Conservation (phyloP, 768 basidiomycete species). For the Phallus indusiatus region DNA sequence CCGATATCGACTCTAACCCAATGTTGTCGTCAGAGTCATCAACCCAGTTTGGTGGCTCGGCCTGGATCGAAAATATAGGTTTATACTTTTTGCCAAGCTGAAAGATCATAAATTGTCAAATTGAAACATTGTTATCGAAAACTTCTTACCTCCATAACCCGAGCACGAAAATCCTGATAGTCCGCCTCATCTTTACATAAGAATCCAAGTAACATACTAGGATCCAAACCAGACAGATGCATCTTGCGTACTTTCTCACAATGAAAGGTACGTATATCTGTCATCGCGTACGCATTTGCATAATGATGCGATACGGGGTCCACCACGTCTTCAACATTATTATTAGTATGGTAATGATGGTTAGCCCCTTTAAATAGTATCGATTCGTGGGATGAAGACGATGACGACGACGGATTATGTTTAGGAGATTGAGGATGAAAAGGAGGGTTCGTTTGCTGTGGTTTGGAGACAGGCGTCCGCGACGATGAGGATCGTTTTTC, state of each 20-base stretch:
- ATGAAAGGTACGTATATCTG: constrained; percentile 84
- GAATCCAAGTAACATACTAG: constrained; percentile 96
- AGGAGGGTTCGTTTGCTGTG: neutral
- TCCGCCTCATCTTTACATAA: constrained; percentile 74
- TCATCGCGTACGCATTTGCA: constrained; percentile 57
- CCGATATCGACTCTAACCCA: constrained; percentile 78
- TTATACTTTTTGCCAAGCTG: constrained; percentile 39
- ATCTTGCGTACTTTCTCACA: constrained; percentile 96
- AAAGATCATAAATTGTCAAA: neutral
- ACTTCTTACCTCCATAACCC: constrained; percentile 60
- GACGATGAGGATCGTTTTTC: neutral
- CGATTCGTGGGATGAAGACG: constrained; percentile 4
- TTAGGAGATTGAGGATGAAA: neutral
- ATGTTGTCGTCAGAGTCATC: constrained; percentile 63
- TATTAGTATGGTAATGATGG: no score
- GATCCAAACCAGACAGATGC: constrained; percentile 82
- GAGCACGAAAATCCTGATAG: constrained; percentile 69
- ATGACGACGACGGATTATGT: neutral
- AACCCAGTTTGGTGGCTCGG: constrained; percentile 77
- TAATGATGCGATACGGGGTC: constrained; percentile 53
- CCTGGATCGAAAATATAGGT: constrained; percentile 77
- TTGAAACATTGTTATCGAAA: neutral
- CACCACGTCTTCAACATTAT: constrained; percentile 18
- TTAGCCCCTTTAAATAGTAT: neutral
- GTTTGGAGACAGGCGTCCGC: constrained; percentile 1